Percentiles rank a stretch among this genome's conserved stretches.
These are phyloP conservation scores for Epithemia pelagica DNA, from an alignment of 108 stramenopile genomes.

Conservation along the genomic window DNA sequence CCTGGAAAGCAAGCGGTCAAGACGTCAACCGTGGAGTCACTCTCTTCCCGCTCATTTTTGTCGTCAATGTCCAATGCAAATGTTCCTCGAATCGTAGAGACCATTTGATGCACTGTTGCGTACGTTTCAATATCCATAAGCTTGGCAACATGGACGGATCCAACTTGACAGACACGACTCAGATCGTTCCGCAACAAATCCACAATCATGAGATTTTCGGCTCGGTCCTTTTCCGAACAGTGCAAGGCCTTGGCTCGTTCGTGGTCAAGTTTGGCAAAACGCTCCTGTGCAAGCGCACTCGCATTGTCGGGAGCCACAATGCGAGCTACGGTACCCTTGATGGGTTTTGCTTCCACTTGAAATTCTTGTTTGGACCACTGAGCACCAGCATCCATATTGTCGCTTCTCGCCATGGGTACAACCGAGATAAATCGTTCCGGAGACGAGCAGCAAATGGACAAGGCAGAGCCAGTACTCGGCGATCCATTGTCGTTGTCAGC, in stretches of 20 bases:
- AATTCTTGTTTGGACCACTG: conserved; percentile 9
- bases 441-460: conserved; percentile 89
- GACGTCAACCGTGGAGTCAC: conserved; percentile 53
- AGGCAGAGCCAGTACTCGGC: conserved; percentile 4
- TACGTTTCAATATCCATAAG: conserved; percentile 93
- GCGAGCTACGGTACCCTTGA: conserved; percentile 88
- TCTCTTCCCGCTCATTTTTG: background rate
- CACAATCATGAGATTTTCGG: conserved; percentile 98
- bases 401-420: background rate
- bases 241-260: conserved; percentile 42
- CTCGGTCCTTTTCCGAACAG: conserved; percentile 69
- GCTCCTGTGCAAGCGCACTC: conserved; percentile 26
- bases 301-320: conserved; percentile 27
- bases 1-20: conserved; percentile 91
- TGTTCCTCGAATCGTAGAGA: conserved; percentile 79
- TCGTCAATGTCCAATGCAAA: conserved; percentile 27
- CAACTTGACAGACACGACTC: conserved; percentile 81
- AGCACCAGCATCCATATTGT: background rate
- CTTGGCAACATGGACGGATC: conserved; percentile 86
- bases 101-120: conserved; percentile 97
- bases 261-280: conserved; percentile 37
- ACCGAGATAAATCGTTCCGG: conserved; percentile 92
- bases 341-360: conserved; percentile 91
- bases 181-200: conserved; percentile 95
- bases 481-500: background rate